These are phyloP conservation scores for Pyronema omphalodes DNA, from an alignment of 495 filamentous ascomycete species.

Conservation along the genomic window DNA sequence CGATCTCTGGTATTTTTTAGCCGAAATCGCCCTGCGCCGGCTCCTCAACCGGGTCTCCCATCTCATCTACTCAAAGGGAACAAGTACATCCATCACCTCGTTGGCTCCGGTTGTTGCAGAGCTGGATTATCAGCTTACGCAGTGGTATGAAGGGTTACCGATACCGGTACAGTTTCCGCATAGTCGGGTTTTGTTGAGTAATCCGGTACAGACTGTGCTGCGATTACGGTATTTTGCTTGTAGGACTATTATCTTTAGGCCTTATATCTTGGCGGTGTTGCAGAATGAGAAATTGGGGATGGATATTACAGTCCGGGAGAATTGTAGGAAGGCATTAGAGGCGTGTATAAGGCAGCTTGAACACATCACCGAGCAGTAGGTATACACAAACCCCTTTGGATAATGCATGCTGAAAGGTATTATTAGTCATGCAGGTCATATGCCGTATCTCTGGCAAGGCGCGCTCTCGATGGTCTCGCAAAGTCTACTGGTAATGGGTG, in stretches of 20 bases:
- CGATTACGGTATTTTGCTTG: constrained; percentile 66
- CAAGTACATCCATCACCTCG: constrained; percentile 43
- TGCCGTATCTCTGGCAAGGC: constrained; percentile 77
- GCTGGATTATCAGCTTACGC: constrained; percentile 61
- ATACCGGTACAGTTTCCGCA: constrained; percentile 57
- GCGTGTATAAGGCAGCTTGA: constrained; percentile 64
- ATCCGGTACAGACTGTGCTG: constrained; percentile 62
- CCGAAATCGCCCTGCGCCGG: constrained; percentile 58
- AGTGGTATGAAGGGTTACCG: constrained; percentile 68
- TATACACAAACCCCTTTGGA: constrained; percentile 2
- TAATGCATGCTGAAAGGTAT: neutral
- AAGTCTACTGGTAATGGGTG: constrained; percentile 63
- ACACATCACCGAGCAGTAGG: constrained; percentile 56
- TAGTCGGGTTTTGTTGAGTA: constrained; percentile 40
- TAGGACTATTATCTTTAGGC: constrained; percentile 67
- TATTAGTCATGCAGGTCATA: constrained; percentile 54
- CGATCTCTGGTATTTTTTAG: constrained; percentile 69
- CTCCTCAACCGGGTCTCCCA: constrained; percentile 64
- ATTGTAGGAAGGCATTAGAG: constrained; percentile 64
- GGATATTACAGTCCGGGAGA: constrained; percentile 52
- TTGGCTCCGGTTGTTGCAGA: constrained; percentile 61
- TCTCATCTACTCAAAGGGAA: constrained; percentile 61
- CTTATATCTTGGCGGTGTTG: constrained; percentile 62
- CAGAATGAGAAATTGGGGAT: constrained; percentile 54
- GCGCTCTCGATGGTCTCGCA: constrained; percentile 67